Conservation (phyloP, 306 rosid genomes). For the Vachellia pachyceras region DNA sequence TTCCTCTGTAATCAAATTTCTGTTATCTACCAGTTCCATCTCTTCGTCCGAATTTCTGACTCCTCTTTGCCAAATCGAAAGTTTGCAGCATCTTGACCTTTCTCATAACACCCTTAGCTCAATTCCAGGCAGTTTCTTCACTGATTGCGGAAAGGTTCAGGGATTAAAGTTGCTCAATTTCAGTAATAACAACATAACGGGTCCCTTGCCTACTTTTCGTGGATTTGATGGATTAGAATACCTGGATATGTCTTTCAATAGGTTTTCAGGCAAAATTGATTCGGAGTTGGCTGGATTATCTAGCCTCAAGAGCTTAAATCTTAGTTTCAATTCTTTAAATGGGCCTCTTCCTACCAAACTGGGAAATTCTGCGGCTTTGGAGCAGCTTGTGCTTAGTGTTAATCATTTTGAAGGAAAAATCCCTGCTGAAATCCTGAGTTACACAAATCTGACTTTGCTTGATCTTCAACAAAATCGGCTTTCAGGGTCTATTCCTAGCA, state of each 20-base stretch:
- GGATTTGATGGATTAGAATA: slow-evolving; percentile 65
- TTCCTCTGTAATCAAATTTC: slow-evolving; percentile 44
- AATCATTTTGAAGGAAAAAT: slow-evolving; percentile 47
- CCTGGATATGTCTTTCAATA: slow-evolving; percentile 70
- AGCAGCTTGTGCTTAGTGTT: slow-evolving; percentile 59
- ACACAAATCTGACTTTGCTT: slow-evolving; percentile 52
- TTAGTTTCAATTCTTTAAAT: slow-evolving; percentile 27
- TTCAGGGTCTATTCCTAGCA: slow-evolving; percentile 50
- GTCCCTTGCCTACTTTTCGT: slow-evolving; percentile 57
- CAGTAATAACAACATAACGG: slow-evolving; percentile 47
- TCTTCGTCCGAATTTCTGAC: slow-evolving; percentile 54
- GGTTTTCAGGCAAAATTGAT: slow-evolving; percentile 16
- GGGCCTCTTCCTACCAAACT: slow-evolving; percentile 59
- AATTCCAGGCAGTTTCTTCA: slow-evolving; percentile 58
- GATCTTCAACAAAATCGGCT: slow-evolving; percentile 48
- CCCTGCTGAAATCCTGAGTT: slow-evolving; percentile 50
- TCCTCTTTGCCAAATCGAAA: slow-evolving; percentile 57
- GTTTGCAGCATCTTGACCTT: slow-evolving; percentile 66
- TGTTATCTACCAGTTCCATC: slow-evolving; percentile 45
- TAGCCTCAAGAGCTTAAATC: slow-evolving; percentile 58
- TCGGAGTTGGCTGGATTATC: slow-evolving; percentile 55
- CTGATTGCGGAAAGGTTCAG: slow-evolving; percentile 58
- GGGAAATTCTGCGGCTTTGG: slow-evolving; percentile 59
- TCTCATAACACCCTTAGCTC: slow-evolving; percentile 46
- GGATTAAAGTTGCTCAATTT: slow-evolving; percentile 60